These are phyloP conservation scores for Cyberlindnera saturnus DNA, from an alignment of 805 yeast species.

Conservation along the genomic window DNA sequence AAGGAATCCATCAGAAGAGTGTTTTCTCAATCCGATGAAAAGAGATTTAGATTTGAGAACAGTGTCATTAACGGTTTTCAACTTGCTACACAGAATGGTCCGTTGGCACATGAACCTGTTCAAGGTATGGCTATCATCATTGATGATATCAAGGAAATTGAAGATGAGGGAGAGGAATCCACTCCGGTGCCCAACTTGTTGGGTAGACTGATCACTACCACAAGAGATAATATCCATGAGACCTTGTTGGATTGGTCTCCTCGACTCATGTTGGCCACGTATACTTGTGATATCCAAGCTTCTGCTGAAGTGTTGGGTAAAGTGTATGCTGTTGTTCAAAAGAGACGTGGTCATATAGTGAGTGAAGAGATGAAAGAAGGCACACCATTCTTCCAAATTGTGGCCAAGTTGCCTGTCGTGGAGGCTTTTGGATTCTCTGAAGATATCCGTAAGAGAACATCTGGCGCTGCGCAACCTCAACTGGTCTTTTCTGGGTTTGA, in stretches of 20 bases:
- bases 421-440: slow-evolving; percentile 97
- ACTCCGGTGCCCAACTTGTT: slow-evolving; percentile 39
- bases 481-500: slow-evolving; percentile 86
- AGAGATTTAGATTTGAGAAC: slow-evolving; percentile 42
- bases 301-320: slow-evolving; percentile 91
- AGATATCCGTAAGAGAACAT: slow-evolving; percentile 85
- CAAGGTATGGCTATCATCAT: slow-evolving; percentile 66
- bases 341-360: slow-evolving; percentile 75
- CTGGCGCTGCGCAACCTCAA: slow-evolving; percentile 98
- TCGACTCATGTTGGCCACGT: slow-evolving; percentile 86
- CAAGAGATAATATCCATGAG: slow-evolving; percentile 67
- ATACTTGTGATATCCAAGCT: slow-evolving; percentile 92
- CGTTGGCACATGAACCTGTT: slow-evolving; percentile 79
- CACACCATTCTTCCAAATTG: slow-evolving; percentile 88
- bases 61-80: slow-evolving; percentile 80
- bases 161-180: slow-evolving; percentile 19
- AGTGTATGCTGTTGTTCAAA: slow-evolving; percentile 90
- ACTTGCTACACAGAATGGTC: slow-evolving; percentile 77
- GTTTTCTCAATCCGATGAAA: slow-evolving; percentile 11
- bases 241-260: slow-evolving; percentile 81
- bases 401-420: slow-evolving; percentile 82
- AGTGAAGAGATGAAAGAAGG: slow-evolving; percentile 98
- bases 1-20: slow-evolving; percentile 30
- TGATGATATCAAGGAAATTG: slow-evolving; percentile 28
- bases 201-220: slow-evolving; percentile 69